Conservation (phyloP, 2,329 filamentous ascomycete species). For the Trichoderma sp. region DNA sequence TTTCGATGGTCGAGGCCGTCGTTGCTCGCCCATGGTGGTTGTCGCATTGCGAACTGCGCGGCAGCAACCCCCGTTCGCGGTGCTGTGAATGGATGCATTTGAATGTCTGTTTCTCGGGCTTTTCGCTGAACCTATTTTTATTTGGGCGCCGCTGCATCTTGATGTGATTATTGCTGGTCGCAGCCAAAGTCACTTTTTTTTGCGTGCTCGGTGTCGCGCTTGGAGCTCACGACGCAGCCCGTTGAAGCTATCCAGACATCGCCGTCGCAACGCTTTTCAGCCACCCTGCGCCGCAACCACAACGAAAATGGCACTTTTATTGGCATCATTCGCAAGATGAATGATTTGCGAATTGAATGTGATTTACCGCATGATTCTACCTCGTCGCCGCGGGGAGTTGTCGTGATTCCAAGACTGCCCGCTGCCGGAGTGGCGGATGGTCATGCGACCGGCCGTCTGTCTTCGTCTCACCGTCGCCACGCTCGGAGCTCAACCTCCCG, state of each 20-base stretch:
- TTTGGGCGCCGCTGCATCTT: constrained; percentile 27
- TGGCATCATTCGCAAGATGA: background rate
- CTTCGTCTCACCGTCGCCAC: constrained; percentile 23
- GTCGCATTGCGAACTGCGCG: constrained; percentile 41
- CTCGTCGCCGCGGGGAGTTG: background rate
- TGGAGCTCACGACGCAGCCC: constrained; percentile 11
- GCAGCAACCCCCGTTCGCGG: constrained; percentile 21
- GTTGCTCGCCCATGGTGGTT: constrained; percentile 33
- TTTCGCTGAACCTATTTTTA: constrained; percentile 31
- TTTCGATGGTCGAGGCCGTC: constrained; percentile 28
- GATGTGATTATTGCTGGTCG: constrained; percentile 21
- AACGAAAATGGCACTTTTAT: background rate
- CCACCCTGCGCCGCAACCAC: constrained; percentile 30
- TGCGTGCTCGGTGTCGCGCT: background rate
- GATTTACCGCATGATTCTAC: background rate
- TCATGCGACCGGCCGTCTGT: constrained; percentile 24
- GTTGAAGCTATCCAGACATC: constrained; percentile 44
- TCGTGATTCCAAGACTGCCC: constrained; percentile 22
- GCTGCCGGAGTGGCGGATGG: constrained; percentile 24
- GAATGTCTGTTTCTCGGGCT: constrained; percentile 22
- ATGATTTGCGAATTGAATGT: constrained; percentile 3
- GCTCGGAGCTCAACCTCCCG: background rate
- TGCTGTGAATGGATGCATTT: constrained; percentile 15
- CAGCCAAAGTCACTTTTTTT: constrained; percentile 38
- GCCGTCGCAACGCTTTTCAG: constrained; percentile 31